Evolutionary conservation across 2,329 filamentous ascomycete genomes (phyloP).

Genomic region (Apiospora saccharicola): DNA sequence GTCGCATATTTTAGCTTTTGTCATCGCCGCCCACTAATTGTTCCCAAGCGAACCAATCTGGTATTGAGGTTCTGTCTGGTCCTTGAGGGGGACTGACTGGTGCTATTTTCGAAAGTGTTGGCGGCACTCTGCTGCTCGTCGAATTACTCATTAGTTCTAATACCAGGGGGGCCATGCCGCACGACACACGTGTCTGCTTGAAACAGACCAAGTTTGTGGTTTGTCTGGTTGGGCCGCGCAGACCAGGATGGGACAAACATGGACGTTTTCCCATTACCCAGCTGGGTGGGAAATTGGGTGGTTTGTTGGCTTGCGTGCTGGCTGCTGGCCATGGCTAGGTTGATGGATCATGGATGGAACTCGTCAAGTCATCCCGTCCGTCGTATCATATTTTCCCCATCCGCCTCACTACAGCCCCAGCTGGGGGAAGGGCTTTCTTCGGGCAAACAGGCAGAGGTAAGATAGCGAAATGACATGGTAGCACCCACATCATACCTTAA

Average conservation of each 20-base stretch:
- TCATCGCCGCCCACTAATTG: not conserved
- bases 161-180: not conserved
- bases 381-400: constrained; percentile 16
- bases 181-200: constrained; percentile 13
- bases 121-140: not conserved
- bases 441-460: constrained; percentile 5
- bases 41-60: not conserved
- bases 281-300: not conserved
- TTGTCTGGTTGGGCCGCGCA: not conserved
- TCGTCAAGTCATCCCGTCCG: not conserved
- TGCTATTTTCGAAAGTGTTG: constrained; percentile 5
- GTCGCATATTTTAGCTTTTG: constrained; percentile 16
- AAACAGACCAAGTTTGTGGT: constrained; percentile 11
- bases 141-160: not conserved
- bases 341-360: not conserved
- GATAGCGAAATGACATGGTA: constrained; percentile 6
- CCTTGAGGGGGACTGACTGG: not conserved
- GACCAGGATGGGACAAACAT: not conserved
- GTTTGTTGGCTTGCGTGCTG: not conserved
- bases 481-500: not conserved
- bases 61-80: not conserved
- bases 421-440: constrained; percentile 5
- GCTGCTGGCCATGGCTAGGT: not conserved
- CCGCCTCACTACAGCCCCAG: constrained; percentile 19
- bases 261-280: constrained; percentile 8